These are phyloP conservation scores for Paecilomyces sp. DNA, from an alignment of 2,329 filamentous ascomycete genomes.

Conservation along the genomic window DNA sequence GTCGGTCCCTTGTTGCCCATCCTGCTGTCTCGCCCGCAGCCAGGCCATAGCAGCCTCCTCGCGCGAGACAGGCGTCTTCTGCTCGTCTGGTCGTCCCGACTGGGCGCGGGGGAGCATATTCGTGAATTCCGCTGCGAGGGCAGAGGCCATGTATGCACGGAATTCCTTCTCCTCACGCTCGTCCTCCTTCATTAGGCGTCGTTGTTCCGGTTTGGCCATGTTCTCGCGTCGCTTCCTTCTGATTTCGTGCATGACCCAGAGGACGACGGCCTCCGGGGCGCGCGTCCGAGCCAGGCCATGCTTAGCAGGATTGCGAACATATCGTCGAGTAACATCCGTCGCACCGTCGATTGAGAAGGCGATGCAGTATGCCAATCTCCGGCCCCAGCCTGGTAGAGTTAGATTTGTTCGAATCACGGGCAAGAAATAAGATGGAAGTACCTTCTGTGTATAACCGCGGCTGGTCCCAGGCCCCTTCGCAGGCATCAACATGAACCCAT, in stretches of 20 bases:
- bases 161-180: conserved; percentile 43
- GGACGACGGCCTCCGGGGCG: conserved; percentile 80
- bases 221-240: conserved; percentile 74
- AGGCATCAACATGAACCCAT: conserved; percentile 96
- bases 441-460: conserved; percentile 85
- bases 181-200: conserved; percentile 40
- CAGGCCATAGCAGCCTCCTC: conserved; percentile 27
- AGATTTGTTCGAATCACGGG: conserved; percentile 3
- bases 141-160: conserved; percentile 37
- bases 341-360: conserved; percentile 88
- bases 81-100: conserved; percentile 26
- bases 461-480: conserved; percentile 92
- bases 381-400: conserved; percentile 63
- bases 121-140: conserved; percentile 38
- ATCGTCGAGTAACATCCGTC: conserved; percentile 60
- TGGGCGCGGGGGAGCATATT: conserved; percentile 29
- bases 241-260: conserved; percentile 90
- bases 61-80: conserved; percentile 33
- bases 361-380: conserved; percentile 94
- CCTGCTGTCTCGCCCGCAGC: conserved; percentile 20
- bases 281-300: conserved; percentile 66
- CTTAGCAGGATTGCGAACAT: conserved; percentile 47
- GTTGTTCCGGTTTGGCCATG: conserved; percentile 68
- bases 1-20: conserved; percentile 3
- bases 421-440: conserved; percentile 23